phyloP scores from a whole-genome alignment of 192 early-diverging fungal species.

The Backusella parvicylindrica region DNA sequence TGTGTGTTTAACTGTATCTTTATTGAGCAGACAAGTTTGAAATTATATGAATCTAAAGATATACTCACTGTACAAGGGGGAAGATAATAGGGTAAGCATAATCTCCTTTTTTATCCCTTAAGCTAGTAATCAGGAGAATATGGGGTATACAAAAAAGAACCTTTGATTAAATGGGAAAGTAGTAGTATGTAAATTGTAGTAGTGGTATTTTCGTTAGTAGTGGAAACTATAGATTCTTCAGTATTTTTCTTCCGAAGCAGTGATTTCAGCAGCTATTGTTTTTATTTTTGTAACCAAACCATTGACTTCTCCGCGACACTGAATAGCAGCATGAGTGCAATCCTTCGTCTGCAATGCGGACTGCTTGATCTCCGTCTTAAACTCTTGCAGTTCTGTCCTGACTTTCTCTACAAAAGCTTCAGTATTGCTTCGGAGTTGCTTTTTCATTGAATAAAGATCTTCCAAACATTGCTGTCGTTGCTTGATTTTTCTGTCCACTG shows the following conservation, averaged over 20 bases:
- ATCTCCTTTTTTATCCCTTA: slow-evolving; percentile 2
- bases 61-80: slow-evolving; percentile 1
- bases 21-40: neutral
- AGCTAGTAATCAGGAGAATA: neutral
- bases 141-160: neutral
- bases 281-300: slow-evolving; percentile 18
- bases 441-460: neutral
- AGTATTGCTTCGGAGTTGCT: neutral
- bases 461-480: neutral
- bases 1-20: neutral
- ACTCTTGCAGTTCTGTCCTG: neutral
- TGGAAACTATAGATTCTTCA: neutral
- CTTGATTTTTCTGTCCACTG: slow-evolving; percentile 5
- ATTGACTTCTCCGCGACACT: slow-evolving; percentile 25
- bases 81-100: neutral
- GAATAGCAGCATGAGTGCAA: neutral
- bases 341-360: slow-evolving; percentile 10
- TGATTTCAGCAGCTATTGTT: slow-evolving; percentile 8
- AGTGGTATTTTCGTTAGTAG: neutral
- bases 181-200: neutral
- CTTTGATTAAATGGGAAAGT: neutral
- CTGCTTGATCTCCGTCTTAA: slow-evolving; percentile 7
- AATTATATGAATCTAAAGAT: slow-evolving; percentile 1
- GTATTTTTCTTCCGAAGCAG: slow-evolving; percentile 5
- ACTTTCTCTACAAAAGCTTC: slow-evolving; percentile 15